A percentile compares a stretch with the other conserved stretches of the same genome.
These are phyloP conservation scores for Cryphonectria radicalis DNA, from an alignment of 2,329 filamentous ascomycete species.

Conservation along the genomic window DNA sequence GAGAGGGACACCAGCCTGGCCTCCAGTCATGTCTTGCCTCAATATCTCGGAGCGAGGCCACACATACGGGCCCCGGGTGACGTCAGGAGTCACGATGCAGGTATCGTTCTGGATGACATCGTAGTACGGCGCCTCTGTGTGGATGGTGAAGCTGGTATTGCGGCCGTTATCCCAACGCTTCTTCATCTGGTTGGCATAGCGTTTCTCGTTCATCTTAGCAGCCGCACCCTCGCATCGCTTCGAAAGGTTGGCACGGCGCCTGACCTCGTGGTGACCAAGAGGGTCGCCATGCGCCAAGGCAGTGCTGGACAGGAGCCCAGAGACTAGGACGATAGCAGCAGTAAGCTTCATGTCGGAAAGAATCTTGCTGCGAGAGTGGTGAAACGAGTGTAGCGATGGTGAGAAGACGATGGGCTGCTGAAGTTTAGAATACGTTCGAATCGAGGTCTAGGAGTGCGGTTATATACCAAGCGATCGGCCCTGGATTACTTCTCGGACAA, in stretches of 20 bases:
- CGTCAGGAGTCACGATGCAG: constrained; percentile 19
- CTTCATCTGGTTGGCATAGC: constrained; percentile 15
- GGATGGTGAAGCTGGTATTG: constrained; percentile 19
- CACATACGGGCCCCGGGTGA: constrained; percentile 22
- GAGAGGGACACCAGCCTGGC: constrained; percentile 20
- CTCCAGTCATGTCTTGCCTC: constrained; percentile 23
- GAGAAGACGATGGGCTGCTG: background rate
- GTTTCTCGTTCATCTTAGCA: constrained; percentile 21
- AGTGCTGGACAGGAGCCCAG: constrained; percentile 11
- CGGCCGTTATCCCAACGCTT: constrained; percentile 13
- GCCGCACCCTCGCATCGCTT: constrained; percentile 22
- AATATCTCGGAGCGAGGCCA: constrained; percentile 17
- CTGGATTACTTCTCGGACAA: background rate
- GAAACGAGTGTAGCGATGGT: background rate
- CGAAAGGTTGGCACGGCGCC: constrained; percentile 16
- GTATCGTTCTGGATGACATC: constrained; percentile 26
- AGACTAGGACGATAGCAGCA: background rate
- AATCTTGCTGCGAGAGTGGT: background rate
- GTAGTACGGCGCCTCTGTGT: constrained; percentile 25
- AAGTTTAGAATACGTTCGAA: background rate
- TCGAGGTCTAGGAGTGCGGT: background rate
- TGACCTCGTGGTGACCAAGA: constrained; percentile 14
- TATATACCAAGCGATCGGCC: background rate
- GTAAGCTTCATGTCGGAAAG: constrained; percentile 16
- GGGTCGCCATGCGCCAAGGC: constrained; percentile 7